Base-by-base conservation (phyloP, 2,329 filamentous ascomycete species). In the Zarea fungicola region DNA sequence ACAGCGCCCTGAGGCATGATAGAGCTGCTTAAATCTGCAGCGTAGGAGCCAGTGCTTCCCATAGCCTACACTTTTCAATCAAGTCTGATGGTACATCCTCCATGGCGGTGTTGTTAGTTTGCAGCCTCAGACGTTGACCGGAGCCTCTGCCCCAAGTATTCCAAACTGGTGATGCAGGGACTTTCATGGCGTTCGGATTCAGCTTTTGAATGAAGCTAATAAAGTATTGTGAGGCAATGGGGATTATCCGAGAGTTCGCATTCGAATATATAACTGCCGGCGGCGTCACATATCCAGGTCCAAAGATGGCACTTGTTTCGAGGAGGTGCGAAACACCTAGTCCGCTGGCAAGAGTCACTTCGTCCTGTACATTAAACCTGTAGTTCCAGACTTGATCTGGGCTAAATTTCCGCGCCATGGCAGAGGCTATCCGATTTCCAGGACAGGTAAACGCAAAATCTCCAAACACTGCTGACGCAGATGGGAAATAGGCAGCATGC, bases 271-370 rank as follows among this genome's bases (percentile, higher is more conserved):
- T 73, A 36, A 44, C 50, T 13, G 57, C 61, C 23, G 58, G 60
- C n/a, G 23, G 21, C 2, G 49, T 29, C 46, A 46, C 29, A 56
- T 57, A 21, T 56, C 61, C 48, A 6, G 73, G 70, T 4, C 75
- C 75, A 54, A 76, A 76, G 29, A 78, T 63, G 50, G 76, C 75
- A 28, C 68, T 66, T n/a, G 62, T 61, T 37, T 77, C 73, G 50
- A 70, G 72, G 13, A 73, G 62, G 58, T 78, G 76, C 22, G 70
- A 71, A 3, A 75, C 71, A 22, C 76, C 76, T 3, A 71, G 52
- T 1, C 75, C 76, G 1, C 47, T 31, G 6, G 62, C 62, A 0
- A 54, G 43, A 54, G 66, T 62, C n/a, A 56, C 51, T 1, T 56
- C 48, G 58, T 76, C 73, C 34, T 58, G 56, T 18, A 78, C 72